Evolutionary conservation across 371 early-diverging fungal species (phyloP), one percentile per base, ranked within the genome.

Genomic region (Rhizopus arrhizus): DNA sequence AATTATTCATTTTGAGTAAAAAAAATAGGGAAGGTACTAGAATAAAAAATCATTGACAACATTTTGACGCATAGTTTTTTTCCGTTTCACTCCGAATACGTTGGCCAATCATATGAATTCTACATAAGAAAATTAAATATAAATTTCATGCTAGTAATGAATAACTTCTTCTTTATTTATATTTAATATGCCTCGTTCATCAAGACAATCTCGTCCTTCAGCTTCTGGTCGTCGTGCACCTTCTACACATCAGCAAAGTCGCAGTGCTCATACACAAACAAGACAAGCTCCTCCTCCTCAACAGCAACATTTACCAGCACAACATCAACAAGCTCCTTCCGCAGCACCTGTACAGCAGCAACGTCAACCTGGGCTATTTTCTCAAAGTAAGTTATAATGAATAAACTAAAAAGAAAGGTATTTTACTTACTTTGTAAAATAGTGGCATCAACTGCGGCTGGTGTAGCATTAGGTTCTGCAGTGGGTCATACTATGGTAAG

Each of bases 381-480:
- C 86, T 40, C 91, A 93, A 60, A 76, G 77, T 78, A 66, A 69
- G 62, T 57, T 57, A 36, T 38, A 32, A 22, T 35, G 6, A 53
- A 36, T 54, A n/a, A 11, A 41, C 16, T 22, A 35, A n/a, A 52
- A 3, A 11, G 32, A 33, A 35, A 12, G 15, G 9, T 29, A 34
- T 13, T 46, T 15, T 29, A 33, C 46, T 43, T 55, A 13, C 16
- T 13, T 47, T 15, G 40, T 3, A 47, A 41, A 61, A 13, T 53
- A 73, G 74, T 93, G 91, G 95, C 94, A 12, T 75, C 92, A 29
- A 95, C 94, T 13, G 96, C 95, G 22, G 96, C 91, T 47, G 94
- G 94, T 74, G 95, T 95, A 36, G 96, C 95, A 48, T 89, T 95
- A n/a, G 96, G 95, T 61, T 84, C 85, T 31, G 84, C 93, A 22